A percentile compares a stretch with the other conserved stretches of the same genome.
Evolutionary conservation across 2,329 filamentous ascomycete genomes (phyloP).

Genomic region (Hypoxylon sp.): DNA sequence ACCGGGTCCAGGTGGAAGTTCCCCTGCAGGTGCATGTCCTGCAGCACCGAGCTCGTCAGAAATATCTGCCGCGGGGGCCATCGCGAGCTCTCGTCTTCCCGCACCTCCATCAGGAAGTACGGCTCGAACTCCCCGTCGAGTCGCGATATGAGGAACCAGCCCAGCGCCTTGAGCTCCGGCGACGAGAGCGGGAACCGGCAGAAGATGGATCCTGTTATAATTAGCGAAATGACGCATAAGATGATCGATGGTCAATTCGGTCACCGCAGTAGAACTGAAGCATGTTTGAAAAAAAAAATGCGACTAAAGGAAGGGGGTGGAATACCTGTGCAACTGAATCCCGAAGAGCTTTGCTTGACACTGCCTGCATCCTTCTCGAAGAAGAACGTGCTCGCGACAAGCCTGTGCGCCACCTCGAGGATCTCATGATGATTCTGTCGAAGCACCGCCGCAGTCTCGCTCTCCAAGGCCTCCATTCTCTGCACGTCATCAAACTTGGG

Average conservation of each 20-base stretch:
- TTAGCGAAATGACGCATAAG: slow-evolving; percentile 1
- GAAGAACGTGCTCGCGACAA: slow-evolving; percentile 47
- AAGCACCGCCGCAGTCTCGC: slow-evolving; percentile 39
- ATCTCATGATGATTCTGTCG: slow-evolving; percentile 39
- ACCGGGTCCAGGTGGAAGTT: slow-evolving; percentile 42
- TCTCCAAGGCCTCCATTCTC: slow-evolving; percentile 41
- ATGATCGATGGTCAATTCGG: background rate
- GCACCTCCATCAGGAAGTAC: slow-evolving; percentile 44
- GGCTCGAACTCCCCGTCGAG: slow-evolving; percentile 46
- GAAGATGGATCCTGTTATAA: slow-evolving; percentile 39
- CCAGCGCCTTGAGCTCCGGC: slow-evolving; percentile 42
- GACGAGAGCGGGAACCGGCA: slow-evolving; percentile 43
- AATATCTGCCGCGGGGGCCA: slow-evolving; percentile 39
- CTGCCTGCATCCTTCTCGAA: slow-evolving; percentile 44
- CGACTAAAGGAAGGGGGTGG: background rate
- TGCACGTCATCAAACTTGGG: slow-evolving; percentile 44
- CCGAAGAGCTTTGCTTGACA: slow-evolving; percentile 40
- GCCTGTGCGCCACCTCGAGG: slow-evolving; percentile 42
- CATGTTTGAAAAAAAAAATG: background rate
- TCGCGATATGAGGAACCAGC: slow-evolving; percentile 44
- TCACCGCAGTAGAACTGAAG: background rate
- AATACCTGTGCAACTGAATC: slow-evolving; percentile 45
- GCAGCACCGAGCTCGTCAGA: slow-evolving; percentile 39
- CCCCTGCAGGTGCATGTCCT: slow-evolving; percentile 46
- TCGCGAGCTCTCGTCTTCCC: slow-evolving; percentile 21